These are phyloP conservation scores for Porodaedalea pini DNA, from an alignment of 1,284 basidiomycete genomes.

Conservation along the genomic window DNA sequence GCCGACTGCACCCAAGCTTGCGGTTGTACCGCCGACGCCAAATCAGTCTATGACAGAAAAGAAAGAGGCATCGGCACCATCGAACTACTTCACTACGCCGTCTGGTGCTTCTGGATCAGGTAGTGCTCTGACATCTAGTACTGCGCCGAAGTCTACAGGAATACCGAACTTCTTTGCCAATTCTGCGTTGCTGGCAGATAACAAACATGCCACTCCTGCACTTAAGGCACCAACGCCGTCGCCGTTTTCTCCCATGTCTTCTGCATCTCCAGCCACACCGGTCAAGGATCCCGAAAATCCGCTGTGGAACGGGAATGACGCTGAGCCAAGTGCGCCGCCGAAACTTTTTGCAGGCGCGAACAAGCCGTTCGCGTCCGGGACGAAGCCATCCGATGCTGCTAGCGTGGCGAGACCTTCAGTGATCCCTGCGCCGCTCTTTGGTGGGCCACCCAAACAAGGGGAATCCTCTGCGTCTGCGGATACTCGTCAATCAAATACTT, in stretches of 20 bases:
- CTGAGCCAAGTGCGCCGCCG: neutral
- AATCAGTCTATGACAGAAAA: neutral
- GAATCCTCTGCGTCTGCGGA: neutral
- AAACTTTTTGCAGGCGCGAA: neutral
- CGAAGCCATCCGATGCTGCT: slow-evolving; percentile 4
- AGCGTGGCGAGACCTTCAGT: neutral
- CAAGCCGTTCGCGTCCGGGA: slow-evolving; percentile 8
- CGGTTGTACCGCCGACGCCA: slow-evolving; percentile 4
- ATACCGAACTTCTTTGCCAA: slow-evolving; percentile 20
- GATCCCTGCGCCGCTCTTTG: slow-evolving; percentile 2
- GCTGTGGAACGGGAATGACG: slow-evolving; percentile 7
- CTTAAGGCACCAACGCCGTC: neutral
- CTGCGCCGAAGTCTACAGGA: neutral
- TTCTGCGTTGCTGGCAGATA: slow-evolving; percentile 7
- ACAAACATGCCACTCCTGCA: slow-evolving; percentile 1
- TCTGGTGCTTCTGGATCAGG: neutral
- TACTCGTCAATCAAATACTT: neutral
- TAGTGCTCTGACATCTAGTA: neutral
- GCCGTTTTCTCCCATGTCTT: neutral
- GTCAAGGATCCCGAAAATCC: slow-evolving; percentile 18
- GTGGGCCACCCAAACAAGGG: neutral
- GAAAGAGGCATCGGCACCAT: neutral
- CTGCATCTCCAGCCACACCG: neutral
- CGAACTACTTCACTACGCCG: slow-evolving; percentile 13
- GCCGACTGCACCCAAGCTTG: neutral